phyloP scores from a whole-genome alignment of 192 early-diverging fungal genomes.

The Thoreauomyces humboldtii region DNA sequence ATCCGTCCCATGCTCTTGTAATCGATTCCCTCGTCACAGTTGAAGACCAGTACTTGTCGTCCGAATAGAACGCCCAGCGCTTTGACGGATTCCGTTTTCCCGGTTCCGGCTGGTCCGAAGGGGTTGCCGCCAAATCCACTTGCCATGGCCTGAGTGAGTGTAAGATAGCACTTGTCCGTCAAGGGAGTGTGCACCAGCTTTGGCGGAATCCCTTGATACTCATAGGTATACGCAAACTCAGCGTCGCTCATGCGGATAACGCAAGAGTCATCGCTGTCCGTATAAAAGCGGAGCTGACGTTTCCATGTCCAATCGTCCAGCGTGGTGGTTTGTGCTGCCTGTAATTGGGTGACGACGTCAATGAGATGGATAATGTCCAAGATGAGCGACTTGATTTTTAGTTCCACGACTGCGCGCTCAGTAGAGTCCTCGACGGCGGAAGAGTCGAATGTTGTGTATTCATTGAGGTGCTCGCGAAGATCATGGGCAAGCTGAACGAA shows the following conservation, averaged over 20 bases:
- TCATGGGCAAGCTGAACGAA: constrained; percentile 32
- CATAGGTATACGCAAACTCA: constrained; percentile 55
- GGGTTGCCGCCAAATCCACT: constrained; percentile 64
- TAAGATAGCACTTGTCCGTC: constrained; percentile 63
- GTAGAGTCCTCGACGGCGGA: constrained; percentile 39
- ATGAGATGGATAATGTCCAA: constrained; percentile 60
- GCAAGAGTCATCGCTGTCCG: constrained; percentile 31
- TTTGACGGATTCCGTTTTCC: constrained; percentile 63
- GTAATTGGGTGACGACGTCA: constrained; percentile 51
- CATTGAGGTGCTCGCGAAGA: constrained; percentile 42
- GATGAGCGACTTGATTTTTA: constrained; percentile 56
- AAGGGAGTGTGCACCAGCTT: constrained; percentile 60
- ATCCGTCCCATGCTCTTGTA: constrained; percentile 65
- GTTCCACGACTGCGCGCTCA: constrained; percentile 40
- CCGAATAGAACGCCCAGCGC: constrained; percentile 57
- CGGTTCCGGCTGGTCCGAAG: constrained; percentile 61
- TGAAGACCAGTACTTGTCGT: constrained; percentile 60
- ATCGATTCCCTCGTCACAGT: constrained; percentile 65
- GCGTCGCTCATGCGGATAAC: constrained; percentile 51
- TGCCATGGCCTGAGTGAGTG: constrained; percentile 59
- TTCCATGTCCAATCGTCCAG: constrained; percentile 52
- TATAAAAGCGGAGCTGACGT: constrained; percentile 52
- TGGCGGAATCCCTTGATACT: constrained; percentile 59
- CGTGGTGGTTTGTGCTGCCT: constrained; percentile 31
- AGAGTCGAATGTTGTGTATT: constrained; percentile 51